Evolutionary conservation across 345 rosid species (phyloP), one percentile per base, ranked within the genome.

Genomic region (Gossypium arboreum): DNA sequence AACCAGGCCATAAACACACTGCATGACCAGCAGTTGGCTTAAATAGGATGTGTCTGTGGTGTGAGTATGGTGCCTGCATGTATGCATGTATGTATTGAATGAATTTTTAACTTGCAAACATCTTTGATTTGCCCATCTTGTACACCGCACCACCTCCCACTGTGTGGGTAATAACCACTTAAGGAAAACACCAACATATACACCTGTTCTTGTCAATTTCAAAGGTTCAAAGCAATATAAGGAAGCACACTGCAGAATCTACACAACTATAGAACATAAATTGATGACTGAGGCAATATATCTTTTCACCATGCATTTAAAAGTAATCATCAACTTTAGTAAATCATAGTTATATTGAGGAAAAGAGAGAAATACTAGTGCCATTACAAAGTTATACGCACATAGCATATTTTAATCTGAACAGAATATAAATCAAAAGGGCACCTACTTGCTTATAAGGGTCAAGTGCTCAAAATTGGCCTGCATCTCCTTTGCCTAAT

Each of bases 401-500:
- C 12, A 24, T 27, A 68, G 72, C 24, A 48, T 68, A 29, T 27
- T 25, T 43, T 48, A 70, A 70, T 43, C 27, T 34, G 68, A 76
- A 9, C 12, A n/a, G 52, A 77, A 55, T 73, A 39, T 6, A 58
- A 44, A 67, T 45, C 7, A 34, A 27, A 57, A 54, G 73, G 17
- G 59, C 54, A 81, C 84, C 60, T 77, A 94, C 99, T 84, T 88
- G 97, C 99, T 90, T 73, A 95, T 83, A 80, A 83, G 82, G 80
- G 87, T 88, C 81, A 95, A 83, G 83, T 93, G 93, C 60, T 83
- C 94, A 88, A 91, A 88, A 83, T 93, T 87, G 18, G 94, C 90
- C 81, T 88, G 96, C 85, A 90, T 55, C 85, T 93, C 98, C 84
- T 87, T 91, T 24, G 94, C 92, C 99, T 95, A 80, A 72, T 77